Evolutionary conservation across 1,284 basidiomycete genomes (phyloP), one percentile per base, ranked within the genome.

Genomic region (Rhodotorula glutinis): DNA sequence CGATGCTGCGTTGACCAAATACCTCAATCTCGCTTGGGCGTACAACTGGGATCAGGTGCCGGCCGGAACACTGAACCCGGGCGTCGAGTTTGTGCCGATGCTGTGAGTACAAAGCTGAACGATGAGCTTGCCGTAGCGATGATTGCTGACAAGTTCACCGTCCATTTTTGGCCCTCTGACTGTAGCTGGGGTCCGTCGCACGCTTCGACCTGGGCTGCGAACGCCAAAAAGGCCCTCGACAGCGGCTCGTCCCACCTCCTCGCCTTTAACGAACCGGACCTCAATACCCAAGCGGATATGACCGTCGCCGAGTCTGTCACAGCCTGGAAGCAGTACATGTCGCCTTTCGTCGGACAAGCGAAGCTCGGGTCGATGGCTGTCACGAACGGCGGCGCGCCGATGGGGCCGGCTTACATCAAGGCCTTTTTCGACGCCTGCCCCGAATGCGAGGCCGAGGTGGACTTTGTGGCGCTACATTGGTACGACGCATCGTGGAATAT

Each of bases 341-440:
- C 63, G 40, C 73, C 73, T 0, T 66, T 66, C 53, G 44, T 43
- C 23, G 57, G 53, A 25, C 47, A 69, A 23, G 69, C 63, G 19
- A 64, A 65, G 53, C 64, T 74, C 47, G 64, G 70, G 44, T 67
- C 70, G 43, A 71, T 71, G 11, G 73, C 73, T 1, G 71, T 74
- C 2, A 74, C 71, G 33, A 70, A 62, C 30, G 70, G 67, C 19
- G 67, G 66, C 4, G 23, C 55, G 7, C 60, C 65, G 9, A 61
- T 67, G 57, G 71, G 71, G 11, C 51, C 62, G 14, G 52, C 53
- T 13, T 72, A 58, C 29, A 30, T 72, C 23, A 14, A 60, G n/a
- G 25, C 60, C 14, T 72, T 70, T 41, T 25, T 60, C 9, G 61
- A 7, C 11, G 59, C 47, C 23, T 73, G 72, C 59, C 62, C 58